Evolutionary conservation across 1,139 yeast species (phyloP).

Genomic region (Saccharomyces hybrid): DNA sequence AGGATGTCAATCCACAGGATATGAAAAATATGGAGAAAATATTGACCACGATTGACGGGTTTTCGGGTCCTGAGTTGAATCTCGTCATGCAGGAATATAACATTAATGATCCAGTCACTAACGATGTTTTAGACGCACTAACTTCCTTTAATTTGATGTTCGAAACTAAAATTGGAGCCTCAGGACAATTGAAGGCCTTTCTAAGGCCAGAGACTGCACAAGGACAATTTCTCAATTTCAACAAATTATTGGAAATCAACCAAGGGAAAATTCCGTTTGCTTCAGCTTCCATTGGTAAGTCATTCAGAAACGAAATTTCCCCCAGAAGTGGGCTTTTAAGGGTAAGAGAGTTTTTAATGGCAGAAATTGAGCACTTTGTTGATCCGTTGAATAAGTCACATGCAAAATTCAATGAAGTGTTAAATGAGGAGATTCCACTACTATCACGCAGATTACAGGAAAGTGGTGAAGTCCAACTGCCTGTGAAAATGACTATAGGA

Average conservation of each 20-base stretch:
- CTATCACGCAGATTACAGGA: constrained; percentile 83
- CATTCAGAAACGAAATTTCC: constrained; percentile 97
- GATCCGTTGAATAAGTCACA: constrained; percentile 87
- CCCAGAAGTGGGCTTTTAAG: constrained; percentile 97
- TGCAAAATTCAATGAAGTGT: constrained; percentile 67
- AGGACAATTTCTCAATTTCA: constrained; percentile 95
- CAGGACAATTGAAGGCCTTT: constrained; percentile 92
- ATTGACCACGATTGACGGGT: constrained; percentile 93
- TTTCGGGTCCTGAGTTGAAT: constrained; percentile 86
- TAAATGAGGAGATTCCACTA: constrained; percentile 64
- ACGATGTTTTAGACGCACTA: constrained; percentile 81
- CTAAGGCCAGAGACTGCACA: constrained; percentile 99
- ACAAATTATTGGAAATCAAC: constrained; percentile 88
- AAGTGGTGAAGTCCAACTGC: constrained; percentile 66
- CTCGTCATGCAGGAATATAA: constrained; percentile 72
- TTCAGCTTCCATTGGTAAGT: constrained; percentile 96
- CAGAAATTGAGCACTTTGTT: constrained; percentile 97
- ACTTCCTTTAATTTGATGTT: constrained; percentile 96
- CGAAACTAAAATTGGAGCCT: constrained; percentile 98
- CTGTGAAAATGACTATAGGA: constrained; percentile 58
- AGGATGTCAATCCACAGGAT: constrained; percentile 60
- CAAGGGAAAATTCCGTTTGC: constrained; percentile 98
- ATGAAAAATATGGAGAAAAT: constrained; percentile 90
- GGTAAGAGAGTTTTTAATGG: constrained; percentile 98
- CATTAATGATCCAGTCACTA: constrained; percentile 87